Evolutionary conservation across 1,284 basidiomycete species (phyloP).

Genomic region (Cutaneotrichosporon curvatum): DNA sequence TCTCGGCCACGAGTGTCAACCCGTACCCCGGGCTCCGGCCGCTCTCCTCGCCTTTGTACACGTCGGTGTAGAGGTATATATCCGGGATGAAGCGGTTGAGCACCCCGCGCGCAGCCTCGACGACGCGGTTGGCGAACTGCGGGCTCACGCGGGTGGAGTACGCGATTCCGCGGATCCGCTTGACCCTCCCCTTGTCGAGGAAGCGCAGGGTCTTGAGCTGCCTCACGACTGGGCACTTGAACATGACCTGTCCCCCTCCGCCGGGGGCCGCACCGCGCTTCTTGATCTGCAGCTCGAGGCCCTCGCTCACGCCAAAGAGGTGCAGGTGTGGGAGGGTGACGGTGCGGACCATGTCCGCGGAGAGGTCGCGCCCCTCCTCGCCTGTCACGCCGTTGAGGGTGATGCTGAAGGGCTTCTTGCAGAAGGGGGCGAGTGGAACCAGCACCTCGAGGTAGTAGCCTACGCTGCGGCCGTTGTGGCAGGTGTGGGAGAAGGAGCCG

Average conservation of each 20-base stretch:
- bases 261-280: conserved; percentile 84
- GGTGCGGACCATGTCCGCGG: conserved; percentile 83
- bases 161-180: conserved; percentile 92
- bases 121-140: conserved; percentile 96
- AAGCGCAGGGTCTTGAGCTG: conserved; percentile 88
- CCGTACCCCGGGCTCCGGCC: conserved; percentile 96
- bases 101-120: conserved; percentile 82
- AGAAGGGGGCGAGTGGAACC: conserved; percentile 83
- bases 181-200: conserved; percentile 79
- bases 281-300: conserved; percentile 84
- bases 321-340: conserved; percentile 88
- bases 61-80: conserved; percentile 96
- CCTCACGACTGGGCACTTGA: conserved; percentile 85
- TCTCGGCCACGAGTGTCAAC: conserved; percentile 80
- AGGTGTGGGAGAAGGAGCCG: conserved; percentile 75
- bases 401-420: conserved; percentile 77
- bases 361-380: conserved; percentile 71
- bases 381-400: conserved; percentile 86
- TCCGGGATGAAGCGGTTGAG: conserved; percentile 96
- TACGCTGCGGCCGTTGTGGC: conserved; percentile 74
- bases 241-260: conserved; percentile 89
- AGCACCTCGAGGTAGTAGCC: conserved; percentile 93
- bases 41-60: conserved; percentile 94
- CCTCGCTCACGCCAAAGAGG: conserved; percentile 79
- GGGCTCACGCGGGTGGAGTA: conserved; percentile 93